phyloP scores from a whole-genome alignment of 108 stramenopile species.

The Pseudonitzschia pungens region DNA sequence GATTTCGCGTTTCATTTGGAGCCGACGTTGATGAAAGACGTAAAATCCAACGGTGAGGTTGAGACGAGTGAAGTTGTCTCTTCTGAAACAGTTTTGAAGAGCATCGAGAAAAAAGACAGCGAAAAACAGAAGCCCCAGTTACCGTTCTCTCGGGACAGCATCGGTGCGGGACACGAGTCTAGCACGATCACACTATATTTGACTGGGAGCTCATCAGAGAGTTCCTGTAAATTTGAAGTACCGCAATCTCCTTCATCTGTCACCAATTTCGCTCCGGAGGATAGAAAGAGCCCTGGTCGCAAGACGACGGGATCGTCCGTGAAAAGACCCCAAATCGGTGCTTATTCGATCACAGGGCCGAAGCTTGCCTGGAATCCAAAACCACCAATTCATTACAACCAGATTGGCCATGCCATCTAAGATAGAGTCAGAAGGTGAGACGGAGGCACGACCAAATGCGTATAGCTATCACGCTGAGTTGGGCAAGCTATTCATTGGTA shows the following conservation, averaged over 20 bases:
- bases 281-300: background rate
- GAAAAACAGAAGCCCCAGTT: background rate
- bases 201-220: background rate
- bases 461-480: background rate
- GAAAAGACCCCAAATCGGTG: background rate
- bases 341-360: background rate
- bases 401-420: background rate
- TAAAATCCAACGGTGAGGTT: background rate
- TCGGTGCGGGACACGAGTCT: background rate
- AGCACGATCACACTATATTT: background rate
- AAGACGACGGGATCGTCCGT: background rate
- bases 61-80: background rate
- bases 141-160: background rate
- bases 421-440: background rate
- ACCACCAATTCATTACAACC: conserved; percentile 16
- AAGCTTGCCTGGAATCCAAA: conserved; percentile 12
- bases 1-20: conserved; percentile 3
- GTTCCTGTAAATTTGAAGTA: background rate
- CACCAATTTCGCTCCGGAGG: background rate
- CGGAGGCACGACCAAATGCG: background rate
- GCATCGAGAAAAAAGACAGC: conserved; percentile 1
- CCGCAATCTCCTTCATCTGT: conserved; percentile 16
- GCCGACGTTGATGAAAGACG: background rate
- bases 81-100: background rate
- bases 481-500: too few relatives aligned